phyloP scores from a whole-genome alignment of 805 yeast species.

The Yamadazyma endophytica region DNA sequence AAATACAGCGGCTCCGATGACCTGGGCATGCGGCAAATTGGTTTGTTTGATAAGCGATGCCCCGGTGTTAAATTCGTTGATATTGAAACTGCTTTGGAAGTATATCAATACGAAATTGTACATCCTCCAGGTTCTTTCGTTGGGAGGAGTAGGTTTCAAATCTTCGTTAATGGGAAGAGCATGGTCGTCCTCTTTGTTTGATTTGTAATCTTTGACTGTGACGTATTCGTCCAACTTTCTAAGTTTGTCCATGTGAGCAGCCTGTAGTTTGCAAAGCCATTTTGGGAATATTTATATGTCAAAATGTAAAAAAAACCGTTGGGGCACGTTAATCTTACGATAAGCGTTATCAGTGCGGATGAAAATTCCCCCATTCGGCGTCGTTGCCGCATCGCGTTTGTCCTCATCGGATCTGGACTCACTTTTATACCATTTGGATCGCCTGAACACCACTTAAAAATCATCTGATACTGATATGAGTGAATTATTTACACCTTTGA shows the following conservation, averaged over 20 bases:
- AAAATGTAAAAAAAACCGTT: no score
- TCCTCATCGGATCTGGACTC: no score
- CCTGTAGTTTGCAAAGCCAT: no score
- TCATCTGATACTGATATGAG: neutral
- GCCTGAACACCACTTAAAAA: no score
- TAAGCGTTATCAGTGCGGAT: no score
- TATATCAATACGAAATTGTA: conserved; percentile 10
- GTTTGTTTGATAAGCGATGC: conserved; percentile 8
- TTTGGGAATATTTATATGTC: no score
- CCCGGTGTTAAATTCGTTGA: conserved; percentile 12
- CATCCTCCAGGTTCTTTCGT: conserved; percentile 11
- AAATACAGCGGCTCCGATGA: conserved; percentile 9
- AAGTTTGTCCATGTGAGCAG: conserved; percentile 2
- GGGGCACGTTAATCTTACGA: no score
- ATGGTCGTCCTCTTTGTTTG: conserved; percentile 5
- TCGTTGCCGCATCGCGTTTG: no score
- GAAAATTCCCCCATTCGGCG: no score
- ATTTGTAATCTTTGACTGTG: conserved; percentile 9
- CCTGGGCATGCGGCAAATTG: conserved; percentile 10
- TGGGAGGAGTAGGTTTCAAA: conserved; percentile 11
- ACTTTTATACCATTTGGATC: no score
- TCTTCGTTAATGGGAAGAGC: conserved; percentile 9
- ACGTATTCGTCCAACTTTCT: conserved; percentile 8
- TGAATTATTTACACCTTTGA: conserved; percentile 5
- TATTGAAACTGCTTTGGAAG: conserved; percentile 10